Percentiles rank a stretch among this genome's conserved stretches.
phyloP scores from a whole-genome alignment of 164 flowering plant genomes.

The Taxillus chinensis region DNA sequence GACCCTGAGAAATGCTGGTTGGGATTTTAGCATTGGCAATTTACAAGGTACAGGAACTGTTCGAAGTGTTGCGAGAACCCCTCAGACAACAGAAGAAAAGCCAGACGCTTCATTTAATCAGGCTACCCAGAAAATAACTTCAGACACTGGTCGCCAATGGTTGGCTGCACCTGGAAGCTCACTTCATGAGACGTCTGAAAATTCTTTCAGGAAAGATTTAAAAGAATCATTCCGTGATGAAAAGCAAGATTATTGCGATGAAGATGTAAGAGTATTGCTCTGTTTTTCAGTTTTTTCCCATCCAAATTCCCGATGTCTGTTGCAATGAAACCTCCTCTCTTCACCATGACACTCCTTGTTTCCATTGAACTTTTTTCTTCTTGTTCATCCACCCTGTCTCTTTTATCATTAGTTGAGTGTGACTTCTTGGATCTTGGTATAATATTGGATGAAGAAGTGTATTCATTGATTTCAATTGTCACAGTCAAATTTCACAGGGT shows the following conservation, averaged over 20 bases:
- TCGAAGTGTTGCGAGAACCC: conserved; percentile 49
- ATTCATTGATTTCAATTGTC: no score
- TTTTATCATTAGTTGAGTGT: no score
- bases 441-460: no score
- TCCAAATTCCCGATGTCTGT: no score
- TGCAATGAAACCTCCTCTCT: no score
- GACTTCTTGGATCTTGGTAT: no score
- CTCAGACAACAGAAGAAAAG: conserved; percentile 54
- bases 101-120: conserved; percentile 34
- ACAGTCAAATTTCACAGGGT: no score
- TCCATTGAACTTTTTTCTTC: no score
- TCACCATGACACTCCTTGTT: no score
- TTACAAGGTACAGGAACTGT: conserved; percentile 48
- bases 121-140: conserved; percentile 30
- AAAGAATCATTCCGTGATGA: conserved; percentile 27
- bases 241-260: conserved; percentile 23
- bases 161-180: conserved; percentile 32
- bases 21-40: conserved; percentile 85
- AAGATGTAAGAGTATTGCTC: conserved; percentile 39
- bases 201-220: conserved; percentile 24
- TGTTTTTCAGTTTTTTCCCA: conserved; percentile 6
- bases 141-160: conserved; percentile 35
- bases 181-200: conserved; percentile 30
- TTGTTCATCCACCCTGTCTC: no score
- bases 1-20: conserved; percentile 55